Evolutionary conservation across 2,329 filamentous ascomycete genomes (phyloP), one percentile per base, ranked within the genome.

Genomic region (Fusarium begoniae): DNA sequence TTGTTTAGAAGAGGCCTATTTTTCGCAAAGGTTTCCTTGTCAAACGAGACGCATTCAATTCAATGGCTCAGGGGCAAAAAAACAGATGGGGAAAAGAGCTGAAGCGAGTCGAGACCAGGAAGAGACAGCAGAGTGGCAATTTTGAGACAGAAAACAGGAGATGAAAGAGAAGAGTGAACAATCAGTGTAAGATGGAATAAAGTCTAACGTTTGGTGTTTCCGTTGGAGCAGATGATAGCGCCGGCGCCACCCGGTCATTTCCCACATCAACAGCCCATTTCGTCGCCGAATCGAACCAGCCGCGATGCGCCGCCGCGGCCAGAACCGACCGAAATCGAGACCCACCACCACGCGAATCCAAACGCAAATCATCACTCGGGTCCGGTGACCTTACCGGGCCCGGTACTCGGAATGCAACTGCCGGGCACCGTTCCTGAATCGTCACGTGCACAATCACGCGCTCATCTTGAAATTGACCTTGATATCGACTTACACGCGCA

Each of bases 261-360:
- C 51, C 76, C 72, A 62, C 66, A 69, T 63, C 76, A 78, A 78
- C 77, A 78, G 77, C 75, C 77, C 77, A 78, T 77, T 78, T 73
- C 77, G 40, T 62, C 74, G 61, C 66, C 69, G 65, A 77, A 78
- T 78, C 77, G 77, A 77, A 77, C 77, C 74, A 78, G 75, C 69
- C 64, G 65, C 65, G 64, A 75, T 71, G 66, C 69, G 64, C 75
- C 64, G 70, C 63, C 70, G 24, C 77, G 75, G 67, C 77, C 66
- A 75, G 66, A 72, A 68, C 74, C 77, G 75, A 72, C 68, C 62
- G 69, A 74, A 48, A 69, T 69, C 55, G 71, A 74, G 68, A 69
- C 74, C 71, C 74, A 73, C 74, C 69, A 63, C 47, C 73, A 69
- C 58, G 51, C 63, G 66, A 75, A 66, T 43, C 51, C 51, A 55